These are phyloP conservation scores for Cephalotrichum gorgonifer DNA, from an alignment of 2,329 filamentous ascomycete genomes.

Conservation along the genomic window DNA sequence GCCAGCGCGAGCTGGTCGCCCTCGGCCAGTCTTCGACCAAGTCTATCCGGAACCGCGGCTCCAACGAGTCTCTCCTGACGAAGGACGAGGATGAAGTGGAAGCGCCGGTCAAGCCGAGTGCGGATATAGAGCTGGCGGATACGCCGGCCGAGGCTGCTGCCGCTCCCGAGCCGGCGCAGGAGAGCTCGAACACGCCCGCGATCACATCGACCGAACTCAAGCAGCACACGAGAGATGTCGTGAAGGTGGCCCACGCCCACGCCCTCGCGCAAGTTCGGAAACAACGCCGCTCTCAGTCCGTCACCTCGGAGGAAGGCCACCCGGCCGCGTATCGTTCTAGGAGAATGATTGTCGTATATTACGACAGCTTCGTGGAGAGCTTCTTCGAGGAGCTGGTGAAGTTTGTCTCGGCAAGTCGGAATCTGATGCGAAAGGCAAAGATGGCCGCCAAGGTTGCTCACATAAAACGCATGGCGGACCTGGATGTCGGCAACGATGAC, in stretches of 20 bases:
- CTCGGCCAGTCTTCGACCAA: conserved; percentile 21
- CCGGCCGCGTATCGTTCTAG: conserved; percentile 55
- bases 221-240: conserved; percentile 33
- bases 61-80: conserved; percentile 42
- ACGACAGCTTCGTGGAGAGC: conserved; percentile 77
- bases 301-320: conserved; percentile 36
- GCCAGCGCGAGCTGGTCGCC: conserved; percentile 49
- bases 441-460: conserved; percentile 68
- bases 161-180: conserved; percentile 5
- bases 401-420: conserved; percentile 68
- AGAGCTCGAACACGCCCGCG: conserved; percentile 3
- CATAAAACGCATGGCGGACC: conserved; percentile 48
- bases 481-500: conserved; percentile 44
- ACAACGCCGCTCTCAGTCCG: conserved; percentile 38
- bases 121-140: too few species aligned
- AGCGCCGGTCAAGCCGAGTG: conserved; percentile 5
- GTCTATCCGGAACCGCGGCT: conserved; percentile 40
- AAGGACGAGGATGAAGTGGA: conserved; percentile 28
- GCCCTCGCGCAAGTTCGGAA: conserved; percentile 38
- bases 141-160: too few species aligned
- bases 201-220: conserved; percentile 20
- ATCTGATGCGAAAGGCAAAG: conserved; percentile 78
- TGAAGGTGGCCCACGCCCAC: conserved; percentile 31
- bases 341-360: conserved; percentile 79
- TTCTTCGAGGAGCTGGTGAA: conserved; percentile 76